These are phyloP conservation scores for Kwoniella dendrophila DNA, from an alignment of 768 basidiomycete genomes.

Conservation along the genomic window DNA sequence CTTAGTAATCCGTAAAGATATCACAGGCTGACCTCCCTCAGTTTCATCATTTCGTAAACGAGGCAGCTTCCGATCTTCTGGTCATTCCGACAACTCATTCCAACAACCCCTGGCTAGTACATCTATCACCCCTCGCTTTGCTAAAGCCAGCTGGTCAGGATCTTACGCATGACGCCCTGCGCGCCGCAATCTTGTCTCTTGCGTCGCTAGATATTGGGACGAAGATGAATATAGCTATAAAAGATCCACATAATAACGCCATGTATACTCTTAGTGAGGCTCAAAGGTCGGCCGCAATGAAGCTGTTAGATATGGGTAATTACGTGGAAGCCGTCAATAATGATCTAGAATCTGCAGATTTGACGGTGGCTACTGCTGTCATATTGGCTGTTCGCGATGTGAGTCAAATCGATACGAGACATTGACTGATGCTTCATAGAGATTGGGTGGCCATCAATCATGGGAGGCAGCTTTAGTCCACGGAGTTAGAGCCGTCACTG, in stretches of 20 bases:
- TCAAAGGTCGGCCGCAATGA: constrained; percentile 18
- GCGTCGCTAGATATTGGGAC: constrained; percentile 35
- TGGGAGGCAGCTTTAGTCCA: constrained; percentile 28
- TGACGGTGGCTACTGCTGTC: constrained; percentile 23
- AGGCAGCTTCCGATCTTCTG: constrained; percentile 28
- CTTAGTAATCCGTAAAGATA: not conserved
- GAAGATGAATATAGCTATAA: constrained; percentile 8
- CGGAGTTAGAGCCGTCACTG: constrained; percentile 13
- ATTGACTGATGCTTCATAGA: constrained; percentile 1
- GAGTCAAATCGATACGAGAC: constrained; percentile 8
- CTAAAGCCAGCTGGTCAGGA: constrained; percentile 57
- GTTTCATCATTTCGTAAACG: constrained; percentile 34
- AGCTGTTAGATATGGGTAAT: constrained; percentile 13
- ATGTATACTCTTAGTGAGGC: constrained; percentile 26
- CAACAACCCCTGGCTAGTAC: constrained; percentile 31
- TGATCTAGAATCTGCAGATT: constrained; percentile 22
- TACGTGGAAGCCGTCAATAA: constrained; percentile 4
- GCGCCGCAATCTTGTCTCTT: constrained; percentile 27
- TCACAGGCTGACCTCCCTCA: not conserved
- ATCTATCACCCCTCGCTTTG: constrained; percentile 27
- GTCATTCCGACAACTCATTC: constrained; percentile 18
- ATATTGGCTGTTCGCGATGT: constrained; percentile 36
- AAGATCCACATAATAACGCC: constrained; percentile 15
- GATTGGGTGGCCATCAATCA: constrained; percentile 25
- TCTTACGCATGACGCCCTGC: constrained; percentile 54